phyloP scores from a whole-genome alignment of 2,329 filamentous ascomycete genomes.

The Verticillium longisporum region DNA sequence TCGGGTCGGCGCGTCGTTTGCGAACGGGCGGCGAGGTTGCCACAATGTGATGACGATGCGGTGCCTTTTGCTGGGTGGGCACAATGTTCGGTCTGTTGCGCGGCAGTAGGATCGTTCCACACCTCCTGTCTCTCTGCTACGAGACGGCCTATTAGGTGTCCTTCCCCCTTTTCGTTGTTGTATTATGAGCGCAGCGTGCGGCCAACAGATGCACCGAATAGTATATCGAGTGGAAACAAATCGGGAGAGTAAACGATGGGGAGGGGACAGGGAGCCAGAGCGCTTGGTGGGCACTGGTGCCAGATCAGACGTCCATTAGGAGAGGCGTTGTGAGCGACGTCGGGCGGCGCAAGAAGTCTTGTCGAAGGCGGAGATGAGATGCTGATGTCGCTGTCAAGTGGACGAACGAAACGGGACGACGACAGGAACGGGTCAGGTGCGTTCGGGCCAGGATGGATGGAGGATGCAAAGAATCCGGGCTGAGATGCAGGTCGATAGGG shows the following conservation, averaged over 20 bases:
- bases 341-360: not conserved
- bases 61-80: not conserved
- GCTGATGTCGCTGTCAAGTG: not conserved
- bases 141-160: no score
- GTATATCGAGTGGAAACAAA: not conserved
- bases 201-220: not conserved
- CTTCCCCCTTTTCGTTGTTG: not conserved
- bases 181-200: not conserved
- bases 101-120: not conserved
- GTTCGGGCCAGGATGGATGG: not conserved
- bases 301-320: not conserved
- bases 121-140: not conserved
- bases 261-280: not conserved
- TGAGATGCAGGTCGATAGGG: not conserved
- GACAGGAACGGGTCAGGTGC: not conserved
- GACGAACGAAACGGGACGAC: not conserved
- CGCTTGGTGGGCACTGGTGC: not conserved
- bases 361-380: not conserved
- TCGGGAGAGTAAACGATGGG: not conserved
- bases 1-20: not conserved
- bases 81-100: not conserved
- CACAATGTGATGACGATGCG: not conserved
- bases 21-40: not conserved
- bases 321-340: not conserved
- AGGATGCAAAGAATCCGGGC: not conserved